These are phyloP conservation scores for Solidago caesia DNA, from an alignment of 129 eudicot genomes.

Conservation along the genomic window DNA sequence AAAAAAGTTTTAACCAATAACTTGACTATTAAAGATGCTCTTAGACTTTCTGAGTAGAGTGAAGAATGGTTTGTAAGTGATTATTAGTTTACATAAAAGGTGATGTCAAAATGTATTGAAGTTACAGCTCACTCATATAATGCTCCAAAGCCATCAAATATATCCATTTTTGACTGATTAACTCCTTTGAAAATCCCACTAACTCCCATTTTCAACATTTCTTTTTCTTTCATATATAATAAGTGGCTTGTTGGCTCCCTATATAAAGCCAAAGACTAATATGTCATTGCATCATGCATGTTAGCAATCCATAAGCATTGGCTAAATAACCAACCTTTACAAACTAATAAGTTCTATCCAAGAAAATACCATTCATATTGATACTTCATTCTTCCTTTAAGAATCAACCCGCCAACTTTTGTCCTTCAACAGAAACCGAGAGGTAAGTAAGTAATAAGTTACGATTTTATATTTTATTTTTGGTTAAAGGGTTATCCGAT, in stretches of 20 bases:
- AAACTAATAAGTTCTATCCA: neutral
- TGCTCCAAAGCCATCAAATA: slow-evolving; percentile 16
- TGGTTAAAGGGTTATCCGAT: too few relatives aligned
- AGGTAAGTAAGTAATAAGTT: too few relatives aligned
- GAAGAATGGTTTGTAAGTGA: neutral
- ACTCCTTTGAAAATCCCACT: slow-evolving; percentile 24
- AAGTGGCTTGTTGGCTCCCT: slow-evolving; percentile 1
- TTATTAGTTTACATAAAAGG: neutral
- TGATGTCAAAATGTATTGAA: neutral
- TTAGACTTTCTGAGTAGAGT: neutral
- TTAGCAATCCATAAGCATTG: neutral
- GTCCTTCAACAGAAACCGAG: neutral
- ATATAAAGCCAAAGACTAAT: slow-evolving; percentile 13
- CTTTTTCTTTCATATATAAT: neutral
- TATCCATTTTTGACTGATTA: slow-evolving; percentile 18
- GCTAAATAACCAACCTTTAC: slow-evolving; percentile 1
- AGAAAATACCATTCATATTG: too few relatives aligned
- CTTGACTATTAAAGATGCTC: too few relatives aligned
- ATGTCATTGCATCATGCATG: neutral
- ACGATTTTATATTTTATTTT: too few relatives aligned
- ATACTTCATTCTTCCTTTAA: neutral
- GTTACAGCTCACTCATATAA: neutral
- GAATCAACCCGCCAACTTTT: neutral
- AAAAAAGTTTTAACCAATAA: too few relatives aligned
- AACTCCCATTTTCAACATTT: neutral